Base-by-base conservation (phyloP, 805 yeast genomes). In the Cyberlindnera sargentensis region DNA sequence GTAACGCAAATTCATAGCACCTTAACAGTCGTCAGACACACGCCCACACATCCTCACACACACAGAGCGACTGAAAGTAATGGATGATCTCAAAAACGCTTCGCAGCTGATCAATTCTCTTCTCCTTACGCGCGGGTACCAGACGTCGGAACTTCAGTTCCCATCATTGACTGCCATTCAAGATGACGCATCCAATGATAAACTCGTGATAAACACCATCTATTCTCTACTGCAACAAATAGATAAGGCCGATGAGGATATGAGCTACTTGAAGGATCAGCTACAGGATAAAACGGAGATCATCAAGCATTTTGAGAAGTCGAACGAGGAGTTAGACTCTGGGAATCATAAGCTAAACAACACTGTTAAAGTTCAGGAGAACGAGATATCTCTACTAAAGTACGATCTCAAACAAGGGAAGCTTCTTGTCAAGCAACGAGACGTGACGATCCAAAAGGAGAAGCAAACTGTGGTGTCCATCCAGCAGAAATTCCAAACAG, bases 51-150 rank as follows among this genome's bases (percentile, higher is more conserved):
- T 15, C 20, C 20, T 15, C 20, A 15, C 20, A 15, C 20, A 15
- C 20, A 15, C 20, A 15, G 20, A 15, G 20, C 20, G 20, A 15
- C 20, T 15, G 20, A 15, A 15, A 15, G 20, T 8, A 26, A 35
- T 39, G 34, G 51, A 50, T 15, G 49, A 50, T 4, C 45, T 50
- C 35, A 34, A 40, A 25, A 31, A 40, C 6, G 55, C 51, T 1
- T 23, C 51, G 3, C 49, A 47, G 20, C 41, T 51, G 6, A 47
- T 51, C 23, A 49, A 51, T 37, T 43, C 42, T 8, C 41, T 45
- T 1, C 42, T 51, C 3, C 38, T 39, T 9, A 47, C 53, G 2
- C 50, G 50, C 29, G 55, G 55, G 2, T 51, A 43, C 36, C 32
- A 33, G 7, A 33, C 10, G 8, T 36, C 27, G 8, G 23, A 28